Evolutionary conservation across 2,329 filamentous ascomycete species (phyloP).

Genomic region (Penicillium brevicompactum): DNA sequence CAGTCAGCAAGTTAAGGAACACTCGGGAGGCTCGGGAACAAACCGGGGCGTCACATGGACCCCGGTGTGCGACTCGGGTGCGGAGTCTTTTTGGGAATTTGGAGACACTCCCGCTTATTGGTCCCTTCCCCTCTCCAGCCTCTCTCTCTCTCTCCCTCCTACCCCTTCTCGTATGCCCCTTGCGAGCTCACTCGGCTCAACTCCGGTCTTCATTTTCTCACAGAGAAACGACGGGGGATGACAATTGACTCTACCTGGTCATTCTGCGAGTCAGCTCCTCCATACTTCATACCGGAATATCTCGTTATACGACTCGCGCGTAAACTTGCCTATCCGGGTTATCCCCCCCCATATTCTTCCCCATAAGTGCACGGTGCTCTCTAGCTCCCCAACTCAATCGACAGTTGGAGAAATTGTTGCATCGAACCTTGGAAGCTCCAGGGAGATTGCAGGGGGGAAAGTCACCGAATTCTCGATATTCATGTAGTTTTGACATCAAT

Average conservation of each 20-base stretch:
- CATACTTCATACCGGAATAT: not conserved
- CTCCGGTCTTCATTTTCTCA: constrained; percentile 16
- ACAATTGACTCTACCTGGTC: not conserved
- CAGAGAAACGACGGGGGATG: not conserved
- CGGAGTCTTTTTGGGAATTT: constrained; percentile 20
- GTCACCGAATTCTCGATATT: not conserved
- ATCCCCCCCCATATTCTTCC: not conserved
- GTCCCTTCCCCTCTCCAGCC: constrained; percentile 5
- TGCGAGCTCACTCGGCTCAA: constrained; percentile 18
- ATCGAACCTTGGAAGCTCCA: not conserved
- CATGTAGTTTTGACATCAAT: too few species aligned
- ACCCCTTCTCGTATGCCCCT: not conserved
- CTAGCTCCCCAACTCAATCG: not conserved
- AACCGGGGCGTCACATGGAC: constrained; percentile 23
- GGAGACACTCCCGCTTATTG: constrained; percentile 15
- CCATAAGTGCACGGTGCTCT: constrained; percentile 4
- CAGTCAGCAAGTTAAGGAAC: constrained; percentile 1
- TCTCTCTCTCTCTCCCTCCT: not conserved
- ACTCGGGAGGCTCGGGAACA: constrained; percentile 9
- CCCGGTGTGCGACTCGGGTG: constrained; percentile 21
- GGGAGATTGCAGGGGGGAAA: too few species aligned
- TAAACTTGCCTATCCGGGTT: constrained; percentile 17
- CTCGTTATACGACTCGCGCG: not conserved
- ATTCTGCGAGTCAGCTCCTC: not conserved
- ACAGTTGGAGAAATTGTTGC: not conserved